These are phyloP conservation scores for Aspergillus heteromorphus DNA, from an alignment of 495 filamentous ascomycete genomes.

Conservation along the genomic window DNA sequence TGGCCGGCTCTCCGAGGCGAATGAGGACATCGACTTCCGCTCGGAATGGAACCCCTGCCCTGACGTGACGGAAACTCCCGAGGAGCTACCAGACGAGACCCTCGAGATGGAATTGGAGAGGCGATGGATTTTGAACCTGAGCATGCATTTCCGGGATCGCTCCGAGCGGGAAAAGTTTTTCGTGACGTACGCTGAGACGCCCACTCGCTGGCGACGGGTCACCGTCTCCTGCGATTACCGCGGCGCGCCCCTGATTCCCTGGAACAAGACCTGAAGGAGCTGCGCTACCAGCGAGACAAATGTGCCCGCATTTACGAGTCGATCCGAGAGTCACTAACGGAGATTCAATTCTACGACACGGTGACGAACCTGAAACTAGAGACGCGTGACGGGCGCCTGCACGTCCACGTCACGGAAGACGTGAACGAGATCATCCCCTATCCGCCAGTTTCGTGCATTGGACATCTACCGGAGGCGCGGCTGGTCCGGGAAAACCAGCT, in stretches of 20 bases:
- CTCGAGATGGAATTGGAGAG: slow-evolving; percentile 78
- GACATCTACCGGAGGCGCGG: slow-evolving; percentile 62
- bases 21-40: slow-evolving; percentile 21
- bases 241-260: slow-evolving; percentile 72
- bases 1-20: slow-evolving; percentile 24
- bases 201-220: slow-evolving; percentile 76
- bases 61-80: slow-evolving; percentile 26
- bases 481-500: slow-evolving; percentile 67
- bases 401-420: slow-evolving; percentile 98
- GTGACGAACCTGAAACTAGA: slow-evolving; percentile 95
- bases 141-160: slow-evolving; percentile 96
- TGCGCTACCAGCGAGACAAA: slow-evolving; percentile 88
- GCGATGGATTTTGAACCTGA: slow-evolving; percentile 94
- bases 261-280: slow-evolving; percentile 70
- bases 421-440: slow-evolving; percentile 92
- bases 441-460: slow-evolving; percentile 66
- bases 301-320: slow-evolving; percentile 93
- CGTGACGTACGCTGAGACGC: slow-evolving; percentile 81
- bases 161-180: slow-evolving; percentile 98
- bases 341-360: slow-evolving; percentile 92
- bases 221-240: slow-evolving; percentile 95
- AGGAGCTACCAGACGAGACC: slow-evolving; percentile 41
- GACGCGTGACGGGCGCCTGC: slow-evolving; percentile 81
- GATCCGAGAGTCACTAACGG: slow-evolving; percentile 82
- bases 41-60: slow-evolving; percentile 27